These are phyloP conservation scores for Micractinium sp. DNA, from an alignment of 139 green algal species.

Conservation along the genomic window DNA sequence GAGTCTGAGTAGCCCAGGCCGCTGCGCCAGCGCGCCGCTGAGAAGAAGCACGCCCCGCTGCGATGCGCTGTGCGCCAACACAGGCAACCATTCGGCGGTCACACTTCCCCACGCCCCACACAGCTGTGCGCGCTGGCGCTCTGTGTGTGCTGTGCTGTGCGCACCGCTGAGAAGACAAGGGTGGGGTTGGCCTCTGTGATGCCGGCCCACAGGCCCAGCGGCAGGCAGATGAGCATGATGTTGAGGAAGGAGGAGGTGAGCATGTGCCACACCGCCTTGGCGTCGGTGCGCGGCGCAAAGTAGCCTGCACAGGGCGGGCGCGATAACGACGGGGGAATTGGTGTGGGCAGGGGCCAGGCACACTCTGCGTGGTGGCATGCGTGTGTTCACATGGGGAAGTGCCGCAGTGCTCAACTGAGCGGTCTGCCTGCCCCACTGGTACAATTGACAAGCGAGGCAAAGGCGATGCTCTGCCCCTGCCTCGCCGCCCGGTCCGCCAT, in stretches of 20 bases:
- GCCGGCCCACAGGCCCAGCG: constrained; percentile 63
- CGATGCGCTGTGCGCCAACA: too few species aligned
- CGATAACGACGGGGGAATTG: not conserved
- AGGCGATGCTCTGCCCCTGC: too few species aligned
- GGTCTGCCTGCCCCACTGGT: not conserved
- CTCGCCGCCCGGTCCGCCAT: too few species aligned
- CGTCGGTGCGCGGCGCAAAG: constrained; percentile 46
- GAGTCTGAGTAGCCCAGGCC: not conserved
- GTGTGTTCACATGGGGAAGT: not conserved
- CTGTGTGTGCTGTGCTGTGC: not conserved
- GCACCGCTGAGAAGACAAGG: constrained; percentile 58
- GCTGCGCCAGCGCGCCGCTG: not conserved
- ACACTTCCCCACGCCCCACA: not conserved
- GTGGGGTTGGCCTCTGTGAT: constrained; percentile 50
- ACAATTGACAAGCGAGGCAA: too few species aligned
- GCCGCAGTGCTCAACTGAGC: too few species aligned
- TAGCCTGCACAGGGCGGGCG: constrained; percentile 24
- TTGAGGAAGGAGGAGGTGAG: constrained; percentile 69
- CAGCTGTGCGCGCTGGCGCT: not conserved
- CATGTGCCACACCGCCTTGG: constrained; percentile 49
- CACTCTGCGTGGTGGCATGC: not conserved
- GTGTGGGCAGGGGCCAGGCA: not conserved
- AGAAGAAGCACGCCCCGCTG: not conserved
- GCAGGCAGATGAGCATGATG: constrained; percentile 73
- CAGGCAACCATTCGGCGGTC: not conserved